These are phyloP conservation scores for Hyaloscypha hepaticicola DNA, from an alignment of 495 filamentous ascomycete species.

Conservation along the genomic window DNA sequence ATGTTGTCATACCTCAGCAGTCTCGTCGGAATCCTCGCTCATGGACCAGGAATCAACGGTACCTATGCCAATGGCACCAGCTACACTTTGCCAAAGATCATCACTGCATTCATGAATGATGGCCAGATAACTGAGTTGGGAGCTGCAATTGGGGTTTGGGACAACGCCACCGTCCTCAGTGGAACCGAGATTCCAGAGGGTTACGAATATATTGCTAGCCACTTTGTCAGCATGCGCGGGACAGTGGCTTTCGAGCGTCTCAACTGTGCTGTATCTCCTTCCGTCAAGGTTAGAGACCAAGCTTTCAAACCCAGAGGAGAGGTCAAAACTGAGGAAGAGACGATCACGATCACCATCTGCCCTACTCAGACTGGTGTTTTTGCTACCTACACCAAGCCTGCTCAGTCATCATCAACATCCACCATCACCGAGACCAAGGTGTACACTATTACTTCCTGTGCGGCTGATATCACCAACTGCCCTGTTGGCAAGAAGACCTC, in stretches of 20 bases:
- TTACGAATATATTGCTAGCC: constrained; percentile 42
- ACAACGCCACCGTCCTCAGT: constrained; percentile 43
- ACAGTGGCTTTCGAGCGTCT: constrained; percentile 54
- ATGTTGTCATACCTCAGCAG: constrained; percentile 52
- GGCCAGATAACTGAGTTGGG: constrained; percentile 58
- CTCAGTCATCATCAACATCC: background rate
- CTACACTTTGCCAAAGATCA: constrained; percentile 46
- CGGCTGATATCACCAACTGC: constrained; percentile 53
- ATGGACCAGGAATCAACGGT: constrained; percentile 45
- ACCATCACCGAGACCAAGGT: constrained; percentile 14
- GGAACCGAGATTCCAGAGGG: constrained; percentile 38
- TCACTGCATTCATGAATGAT: constrained; percentile 57
- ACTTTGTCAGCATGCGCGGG: constrained; percentile 55
- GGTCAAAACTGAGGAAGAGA: background rate
- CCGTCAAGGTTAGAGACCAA: background rate
- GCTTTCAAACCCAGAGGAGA: background rate
- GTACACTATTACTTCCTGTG: constrained; percentile 52
- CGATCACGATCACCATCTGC: constrained; percentile 7
- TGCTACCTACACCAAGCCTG: background rate
- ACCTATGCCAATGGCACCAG: constrained; percentile 38
- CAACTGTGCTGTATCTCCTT: constrained; percentile 35
- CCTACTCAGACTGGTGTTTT: constrained; percentile 6
- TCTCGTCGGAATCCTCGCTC: constrained; percentile 45
- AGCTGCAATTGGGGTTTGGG: constrained; percentile 53
- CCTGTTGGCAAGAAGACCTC: constrained; percentile 43